Percentiles rank a stretch among this genome's conserved stretches.
Evolutionary conservation across 768 basidiomycete genomes (phyloP).

Genomic region (Lactarius evosmus): DNA sequence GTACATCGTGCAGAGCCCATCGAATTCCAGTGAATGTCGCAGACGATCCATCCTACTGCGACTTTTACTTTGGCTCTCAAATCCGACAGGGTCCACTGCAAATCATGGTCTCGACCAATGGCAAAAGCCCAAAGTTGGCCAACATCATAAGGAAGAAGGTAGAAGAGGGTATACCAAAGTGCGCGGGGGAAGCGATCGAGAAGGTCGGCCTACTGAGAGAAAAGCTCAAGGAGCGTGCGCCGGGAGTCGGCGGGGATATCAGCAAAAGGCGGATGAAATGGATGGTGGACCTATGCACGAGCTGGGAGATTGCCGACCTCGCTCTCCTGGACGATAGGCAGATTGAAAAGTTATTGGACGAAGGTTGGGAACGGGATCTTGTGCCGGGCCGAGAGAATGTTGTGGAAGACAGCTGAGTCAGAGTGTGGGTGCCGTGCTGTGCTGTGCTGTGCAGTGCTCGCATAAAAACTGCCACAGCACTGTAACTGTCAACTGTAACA

Average conservation of each 20-base stretch:
- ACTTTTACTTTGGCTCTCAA: conserved; percentile 97
- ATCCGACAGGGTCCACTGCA: conserved; percentile 88
- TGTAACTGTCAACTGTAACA: conserved; percentile 12
- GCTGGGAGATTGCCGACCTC: conserved; percentile 83
- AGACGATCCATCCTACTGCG: conserved; percentile 92
- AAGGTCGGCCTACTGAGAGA: conserved; percentile 72
- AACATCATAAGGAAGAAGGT: conserved; percentile 73
- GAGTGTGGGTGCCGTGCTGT: not conserved
- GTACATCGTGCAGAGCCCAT: conserved; percentile 57
- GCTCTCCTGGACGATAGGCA: conserved; percentile 59
- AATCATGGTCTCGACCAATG: conserved; percentile 94
- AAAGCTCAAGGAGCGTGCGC: conserved; percentile 73
- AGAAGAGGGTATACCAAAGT: conserved; percentile 61
- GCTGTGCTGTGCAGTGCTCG: not conserved
- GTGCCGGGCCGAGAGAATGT: conserved; percentile 47
- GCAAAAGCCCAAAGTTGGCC: conserved; percentile 88
- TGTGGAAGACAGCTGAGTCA: conserved; percentile 21
- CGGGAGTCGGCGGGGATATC: conserved; percentile 75
- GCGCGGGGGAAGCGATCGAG: conserved; percentile 74
- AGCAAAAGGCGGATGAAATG: conserved; percentile 84
- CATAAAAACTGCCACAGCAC: not conserved
- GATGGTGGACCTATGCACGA: conserved; percentile 85
- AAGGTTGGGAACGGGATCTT: conserved; percentile 76
- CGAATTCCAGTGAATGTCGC: conserved; percentile 92
- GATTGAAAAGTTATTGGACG: conserved; percentile 65